Evolutionary conservation across 106 monocot species (phyloP), one percentile per base, ranked within the genome.

Genomic region (Dendrobium chrysotoxum): DNA sequence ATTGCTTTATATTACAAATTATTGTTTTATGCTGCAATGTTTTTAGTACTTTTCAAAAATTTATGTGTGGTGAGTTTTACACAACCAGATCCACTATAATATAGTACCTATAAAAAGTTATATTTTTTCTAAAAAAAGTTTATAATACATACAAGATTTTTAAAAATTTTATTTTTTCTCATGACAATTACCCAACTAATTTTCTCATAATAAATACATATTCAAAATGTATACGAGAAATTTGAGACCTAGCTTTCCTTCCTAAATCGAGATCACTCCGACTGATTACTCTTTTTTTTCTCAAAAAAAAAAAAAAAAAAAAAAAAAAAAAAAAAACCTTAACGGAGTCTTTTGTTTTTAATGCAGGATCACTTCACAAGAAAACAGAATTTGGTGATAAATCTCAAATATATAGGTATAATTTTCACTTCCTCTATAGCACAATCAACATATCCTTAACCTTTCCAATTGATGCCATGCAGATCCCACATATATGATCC

Each of bases 401-500:
- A 80, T 79, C 87, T 92, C 40, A 89, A 92, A 77, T 92, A 92
- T 75, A 92, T 92, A 83, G 92, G 92, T 86, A 83, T 28, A 55
- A 23, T 9, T 42, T 2, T 28, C 4, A 46, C 40, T 45, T 46
- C 28, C 71, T 71, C 15, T 28, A 30, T 0, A 16, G 13, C 1
- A 17, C 1, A 28, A 71, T 11, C 3, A 50, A 50, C 50, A 50
- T 13, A 50, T 50, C 8, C 31, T 4, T 10, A 31, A 30, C 26
- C 4, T 71, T 71, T 71, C 15, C 4, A 23, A 53, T n/a, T 77
- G 46, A 7, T 28, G 12, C 67, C 78, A 75, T 75, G 26, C 80
- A 90, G 87, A 90, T 84, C 90, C 90, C 21, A 90, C 90, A 21
- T 90, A 90, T 65, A 90, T 90, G 90, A 87, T 90, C 54, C 80